phyloP scores from a whole-genome alignment of 768 basidiomycete genomes.

The Mycena maculata region DNA sequence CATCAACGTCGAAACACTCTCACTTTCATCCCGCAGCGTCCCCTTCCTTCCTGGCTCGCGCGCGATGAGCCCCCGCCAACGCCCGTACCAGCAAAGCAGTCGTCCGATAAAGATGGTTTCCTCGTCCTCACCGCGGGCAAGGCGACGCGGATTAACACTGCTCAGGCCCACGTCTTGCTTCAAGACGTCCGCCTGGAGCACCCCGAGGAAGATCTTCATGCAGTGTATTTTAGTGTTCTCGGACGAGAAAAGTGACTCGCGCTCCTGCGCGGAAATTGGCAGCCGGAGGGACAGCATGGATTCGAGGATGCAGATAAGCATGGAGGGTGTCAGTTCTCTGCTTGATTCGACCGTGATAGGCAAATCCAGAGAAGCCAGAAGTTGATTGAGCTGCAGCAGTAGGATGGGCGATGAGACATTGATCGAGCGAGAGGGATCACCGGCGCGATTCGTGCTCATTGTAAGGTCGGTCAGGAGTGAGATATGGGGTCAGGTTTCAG shows the following conservation, averaged over 20 bases:
- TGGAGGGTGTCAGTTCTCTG: constrained; percentile 74
- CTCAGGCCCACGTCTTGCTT: constrained; percentile 70
- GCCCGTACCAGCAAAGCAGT: constrained; percentile 77
- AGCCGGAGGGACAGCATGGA: constrained; percentile 67
- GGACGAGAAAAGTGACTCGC: constrained; percentile 35
- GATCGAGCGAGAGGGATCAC: constrained; percentile 18
- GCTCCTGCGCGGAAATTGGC: constrained; percentile 49
- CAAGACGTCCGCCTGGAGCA: constrained; percentile 75
- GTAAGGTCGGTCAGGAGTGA: no score
- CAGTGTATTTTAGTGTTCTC: constrained; percentile 62
- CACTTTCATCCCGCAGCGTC: background rate
- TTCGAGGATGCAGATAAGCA: constrained; percentile 78
- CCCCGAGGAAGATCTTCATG: constrained; percentile 81
- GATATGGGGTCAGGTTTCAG: no score
- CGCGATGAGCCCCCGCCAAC: constrained; percentile 51
- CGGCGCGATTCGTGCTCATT: constrained; percentile 6
- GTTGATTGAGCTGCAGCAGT: constrained; percentile 56
- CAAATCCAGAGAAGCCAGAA: constrained; percentile 57
- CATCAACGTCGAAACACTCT: constrained; percentile 47
- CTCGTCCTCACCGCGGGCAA: constrained; percentile 73
- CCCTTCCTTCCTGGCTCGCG: background rate
- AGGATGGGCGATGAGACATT: constrained; percentile 34
- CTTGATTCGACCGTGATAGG: constrained; percentile 62
- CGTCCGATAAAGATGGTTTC: constrained; percentile 76
- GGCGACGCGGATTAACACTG: constrained; percentile 69